Percentiles rank a stretch among this genome's conserved stretches.
Conservation (phyloP, 352 stramenopile species). For the Globisporangium uncinulatum region DNA sequence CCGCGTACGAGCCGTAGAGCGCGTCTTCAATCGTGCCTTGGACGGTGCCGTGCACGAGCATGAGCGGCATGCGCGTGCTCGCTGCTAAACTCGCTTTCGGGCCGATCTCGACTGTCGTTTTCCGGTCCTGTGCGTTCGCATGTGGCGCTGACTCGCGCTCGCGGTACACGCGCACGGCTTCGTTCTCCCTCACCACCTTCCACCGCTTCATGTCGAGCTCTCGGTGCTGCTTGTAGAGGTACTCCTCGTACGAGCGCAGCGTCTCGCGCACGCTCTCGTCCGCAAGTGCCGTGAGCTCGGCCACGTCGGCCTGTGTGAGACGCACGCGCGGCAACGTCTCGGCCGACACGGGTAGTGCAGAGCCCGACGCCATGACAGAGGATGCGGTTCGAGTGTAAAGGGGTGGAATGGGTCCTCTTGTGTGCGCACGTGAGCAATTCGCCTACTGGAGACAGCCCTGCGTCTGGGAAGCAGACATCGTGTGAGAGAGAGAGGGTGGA, state of each 20-base stretch:
- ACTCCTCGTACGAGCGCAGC: slow-evolving; percentile 34
- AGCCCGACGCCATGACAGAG: slow-evolving; percentile 1
- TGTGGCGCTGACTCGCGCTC: slow-evolving; percentile 20
- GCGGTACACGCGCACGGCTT: slow-evolving; percentile 27
- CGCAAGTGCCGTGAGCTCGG: slow-evolving; percentile 25
- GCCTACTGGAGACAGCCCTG: no score
- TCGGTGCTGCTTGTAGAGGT: slow-evolving; percentile 22
- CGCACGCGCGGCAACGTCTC: slow-evolving; percentile 2
- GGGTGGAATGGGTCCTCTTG: no score
- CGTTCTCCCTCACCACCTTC: slow-evolving; percentile 29
- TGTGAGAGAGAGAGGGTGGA: no score
- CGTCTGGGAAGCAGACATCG: no score
- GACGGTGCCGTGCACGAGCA: slow-evolving; percentile 22
- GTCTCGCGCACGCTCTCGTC: slow-evolving; percentile 31
- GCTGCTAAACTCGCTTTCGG: slow-evolving; percentile 36
- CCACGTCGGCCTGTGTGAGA: slow-evolving; percentile 11
- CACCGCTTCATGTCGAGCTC: slow-evolving; percentile 22
- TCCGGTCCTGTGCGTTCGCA: slow-evolving; percentile 2
- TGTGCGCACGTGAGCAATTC: no score
- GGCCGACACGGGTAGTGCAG: not conserved
- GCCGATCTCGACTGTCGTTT: slow-evolving; percentile 27
- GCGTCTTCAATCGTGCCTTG: slow-evolving; percentile 44
- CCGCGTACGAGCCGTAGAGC: slow-evolving; percentile 37
- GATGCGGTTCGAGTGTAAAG: not conserved
- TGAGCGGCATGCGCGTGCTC: slow-evolving; percentile 32